These are phyloP conservation scores for Podila horticola DNA, from an alignment of 192 early-diverging fungal genomes.

Conservation along the genomic window DNA sequence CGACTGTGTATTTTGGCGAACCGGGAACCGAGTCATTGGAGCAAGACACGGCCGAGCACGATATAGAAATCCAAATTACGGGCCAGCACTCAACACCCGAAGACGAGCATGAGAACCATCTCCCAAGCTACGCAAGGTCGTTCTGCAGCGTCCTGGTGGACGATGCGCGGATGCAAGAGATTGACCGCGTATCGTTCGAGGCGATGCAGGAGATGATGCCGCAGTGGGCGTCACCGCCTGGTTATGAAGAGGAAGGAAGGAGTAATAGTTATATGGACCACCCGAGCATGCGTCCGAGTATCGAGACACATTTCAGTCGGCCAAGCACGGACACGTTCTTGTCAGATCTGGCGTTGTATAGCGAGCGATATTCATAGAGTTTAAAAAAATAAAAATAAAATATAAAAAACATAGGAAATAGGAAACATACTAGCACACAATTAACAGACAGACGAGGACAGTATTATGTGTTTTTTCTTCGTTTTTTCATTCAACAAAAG, in stretches of 20 bases:
- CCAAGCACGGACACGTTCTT: slow-evolving; percentile 10
- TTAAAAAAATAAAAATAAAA: not conserved
- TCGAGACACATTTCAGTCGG: not conserved
- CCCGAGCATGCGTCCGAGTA: too few relatives aligned
- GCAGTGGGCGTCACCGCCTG: not conserved
- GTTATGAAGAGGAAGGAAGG: slow-evolving; percentile 11
- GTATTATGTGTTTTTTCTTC: too few relatives aligned
- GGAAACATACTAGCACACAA: too few relatives aligned
- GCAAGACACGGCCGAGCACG: slow-evolving; percentile 6
- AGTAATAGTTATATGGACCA: too few relatives aligned
- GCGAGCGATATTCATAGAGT: not conserved
- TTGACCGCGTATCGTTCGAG: slow-evolving; percentile 20
- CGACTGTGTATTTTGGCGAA: slow-evolving; percentile 1
- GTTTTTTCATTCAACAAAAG: too few relatives aligned
- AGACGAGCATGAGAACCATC: slow-evolving; percentile 9
- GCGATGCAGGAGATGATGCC: slow-evolving; percentile 3
- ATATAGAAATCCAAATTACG: not conserved
- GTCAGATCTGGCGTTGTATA: slow-evolving; percentile 10
- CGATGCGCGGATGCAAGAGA: slow-evolving; percentile 10
- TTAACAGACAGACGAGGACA: too few relatives aligned
- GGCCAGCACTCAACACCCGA: not conserved
- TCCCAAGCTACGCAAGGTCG: slow-evolving; percentile 27
- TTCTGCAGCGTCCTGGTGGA: slow-evolving; percentile 17
- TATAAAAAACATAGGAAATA: not conserved
- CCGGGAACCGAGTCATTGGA: not conserved